Evolutionary conservation across 805 yeast species (phyloP).

Genomic region (Naumovozyma castellii): DNA sequence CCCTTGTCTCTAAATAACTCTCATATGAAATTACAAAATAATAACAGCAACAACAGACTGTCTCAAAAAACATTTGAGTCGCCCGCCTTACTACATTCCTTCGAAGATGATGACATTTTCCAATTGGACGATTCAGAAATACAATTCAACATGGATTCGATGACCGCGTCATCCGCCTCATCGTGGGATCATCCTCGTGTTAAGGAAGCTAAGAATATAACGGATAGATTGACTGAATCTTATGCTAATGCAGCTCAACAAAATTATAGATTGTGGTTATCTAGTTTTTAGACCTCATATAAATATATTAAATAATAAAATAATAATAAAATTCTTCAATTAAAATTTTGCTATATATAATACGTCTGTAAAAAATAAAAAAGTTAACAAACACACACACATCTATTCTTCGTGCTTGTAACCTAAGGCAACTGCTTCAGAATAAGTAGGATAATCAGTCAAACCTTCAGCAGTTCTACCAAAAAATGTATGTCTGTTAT

Average conservation of each 20-base stretch:
- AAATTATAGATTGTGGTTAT: constrained; percentile 25
- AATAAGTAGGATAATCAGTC: constrained; percentile 32
- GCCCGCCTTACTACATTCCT: too few species aligned
- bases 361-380: too few species aligned
- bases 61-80: too few species aligned
- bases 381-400: too few species aligned
- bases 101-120: not conserved
- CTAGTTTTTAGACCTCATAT: constrained; percentile 4
- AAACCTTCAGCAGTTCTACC: constrained; percentile 30
- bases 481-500: constrained; percentile 42
- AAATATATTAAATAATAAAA: too few species aligned
- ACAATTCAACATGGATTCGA: not conserved
- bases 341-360: too few species aligned
- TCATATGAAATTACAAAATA: not conserved
- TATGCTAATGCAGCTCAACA: constrained; percentile 24
- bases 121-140: not conserved
- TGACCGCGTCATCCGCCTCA: not conserved
- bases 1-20: constrained; percentile 2
- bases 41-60: constrained; percentile 1
- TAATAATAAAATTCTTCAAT: not conserved
- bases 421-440: constrained; percentile 13
- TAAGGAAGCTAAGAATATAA: too few species aligned
- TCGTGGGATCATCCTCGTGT: too few species aligned
- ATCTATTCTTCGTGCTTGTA: constrained; percentile 7
- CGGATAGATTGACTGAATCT: constrained; percentile 10